Evolutionary conservation across 83 land plant genomes (phyloP), one percentile per base, ranked within the genome.

Genomic region (Thuja plicata): DNA sequence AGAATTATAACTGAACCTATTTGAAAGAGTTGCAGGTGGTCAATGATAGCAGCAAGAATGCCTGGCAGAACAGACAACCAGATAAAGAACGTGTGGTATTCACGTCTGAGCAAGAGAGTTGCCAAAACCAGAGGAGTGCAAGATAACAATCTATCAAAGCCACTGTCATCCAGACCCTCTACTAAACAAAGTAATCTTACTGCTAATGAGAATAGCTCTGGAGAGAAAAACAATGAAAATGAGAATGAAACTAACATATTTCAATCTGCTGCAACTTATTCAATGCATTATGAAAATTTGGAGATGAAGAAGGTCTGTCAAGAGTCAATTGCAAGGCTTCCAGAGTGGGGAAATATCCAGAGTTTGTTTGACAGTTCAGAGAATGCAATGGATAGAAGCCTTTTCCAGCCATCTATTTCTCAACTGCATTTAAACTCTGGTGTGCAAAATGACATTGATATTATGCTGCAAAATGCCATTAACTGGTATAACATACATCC

Each of bases 51-150:
- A 34, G 79, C 38, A 32, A 38, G 79, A 13, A 76, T 76, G 38
- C 79, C 79, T 76, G 79, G 79, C 0, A 76, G 79, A 35, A 76
- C 79, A 32, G 79, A 76, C 10, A 76, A 76, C 79, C 38, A 76
- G 38, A 76, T 76, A 11, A 76, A 76, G 5, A 76, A 76, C 30
- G 35, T 10, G 5, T 76, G 79, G 79, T 32, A 76, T 76, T 32
- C 79, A 10, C 79, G 38, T 76, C 17, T 76, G 40, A 76, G 79
- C 38, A 76, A 76, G 19, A 76, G 35, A 66, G 2, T 66, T 27
- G 30, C n/a, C 30, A 66, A 66, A 66, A 60, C 27, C 4, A 66
- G n/a, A 62, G 8, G 30, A 62, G 19, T 19, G 66, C 5, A 60
- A 19, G 57, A 54, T 54, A 15, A 16, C 57, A 54, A 54, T 54